A percentile compares a stretch with the other conserved stretches of the same genome.
Conservation (phyloP, 805 yeast species). For the Candida ulmi region DNA sequence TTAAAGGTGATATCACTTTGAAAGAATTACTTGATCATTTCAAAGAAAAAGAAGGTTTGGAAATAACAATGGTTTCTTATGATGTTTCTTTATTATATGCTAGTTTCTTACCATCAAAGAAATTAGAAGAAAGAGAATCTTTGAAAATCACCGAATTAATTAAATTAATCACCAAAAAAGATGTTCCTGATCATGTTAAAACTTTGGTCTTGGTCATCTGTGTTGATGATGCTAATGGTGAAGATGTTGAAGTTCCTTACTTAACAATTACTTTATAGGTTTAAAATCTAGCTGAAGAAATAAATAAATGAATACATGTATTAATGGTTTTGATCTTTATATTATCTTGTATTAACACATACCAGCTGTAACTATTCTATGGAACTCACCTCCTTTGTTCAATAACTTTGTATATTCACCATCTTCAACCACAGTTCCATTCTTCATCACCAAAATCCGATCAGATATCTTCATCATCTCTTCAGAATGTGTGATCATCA, state of each 20-base stretch:
- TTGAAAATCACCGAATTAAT: conserved; percentile 70
- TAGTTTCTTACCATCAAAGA: conserved; percentile 88
- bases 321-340: no score
- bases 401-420: conserved; percentile 33
- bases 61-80: conserved; percentile 84
- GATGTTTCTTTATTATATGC: conserved; percentile 90
- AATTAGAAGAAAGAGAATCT: conserved; percentile 69
- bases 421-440: conserved; percentile 43
- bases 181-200: conserved; percentile 65
- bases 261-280: conserved; percentile 53
- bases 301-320: no score
- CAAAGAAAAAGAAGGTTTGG: conserved; percentile 76
- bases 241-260: conserved; percentile 93
- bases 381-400: conserved; percentile 23
- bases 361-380: conserved; percentile 24
- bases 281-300: no score
- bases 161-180: conserved; percentile 80
- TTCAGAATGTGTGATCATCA: conserved; percentile 71
- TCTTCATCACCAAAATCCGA: conserved; percentile 39
- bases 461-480: conserved; percentile 60
- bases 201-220: conserved; percentile 85
- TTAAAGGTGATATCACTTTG: conserved; percentile 71
- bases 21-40: conserved; percentile 70
- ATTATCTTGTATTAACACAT: background rate
- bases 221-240: conserved; percentile 87